Evolutionary conservation across 1,284 basidiomycete genomes (phyloP), one percentile per base, ranked within the genome.

Genomic region (Sporisorium iseilematis-ciliati): DNA sequence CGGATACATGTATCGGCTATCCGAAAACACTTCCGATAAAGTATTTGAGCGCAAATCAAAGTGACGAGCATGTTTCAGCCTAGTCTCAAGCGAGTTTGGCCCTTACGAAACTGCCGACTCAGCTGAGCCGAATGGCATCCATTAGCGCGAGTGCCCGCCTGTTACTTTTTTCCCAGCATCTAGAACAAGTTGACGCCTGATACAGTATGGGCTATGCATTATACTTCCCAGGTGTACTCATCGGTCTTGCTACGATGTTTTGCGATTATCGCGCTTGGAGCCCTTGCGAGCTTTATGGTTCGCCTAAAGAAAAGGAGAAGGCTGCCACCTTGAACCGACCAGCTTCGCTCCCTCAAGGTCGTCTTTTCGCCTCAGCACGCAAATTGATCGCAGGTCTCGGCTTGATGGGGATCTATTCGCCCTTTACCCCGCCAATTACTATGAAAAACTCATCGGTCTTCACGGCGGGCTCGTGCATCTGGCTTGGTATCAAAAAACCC

Each of bases 141-240:
- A n/a, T n/a, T n/a, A n/a, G n/a, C n/a, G n/a, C n/a, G n/a, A n/a
- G n/a, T n/a, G n/a, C n/a, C n/a, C n/a, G n/a, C n/a, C n/a, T n/a
- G n/a, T n/a, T n/a, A n/a, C n/a, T n/a, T n/a, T n/a, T n/a, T n/a
- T n/a, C n/a, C n/a, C n/a, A n/a, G n/a, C n/a, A n/a, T n/a, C n/a
- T n/a, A n/a, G n/a, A n/a, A n/a, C n/a, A n/a, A n/a, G n/a, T n/a
- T n/a, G n/a, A n/a, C n/a, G n/a, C n/a, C n/a, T n/a, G n/a, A n/a
- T n/a, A n/a, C n/a, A n/a, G n/a, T n/a, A n/a, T 98, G 29, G 96
- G 96, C 55, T 99, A 95, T 43, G 78, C 93, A 25, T 84, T 97
- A 86, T 99, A 97, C 87, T 98, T 97, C 87, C 97, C 97, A 3
- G 94, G 95, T 7, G 88, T 97, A 64, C 90, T 99, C 46, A 92